These are phyloP conservation scores for Lathyrus sativus DNA, from an alignment of 306 rosid genomes.

Conservation along the genomic window DNA sequence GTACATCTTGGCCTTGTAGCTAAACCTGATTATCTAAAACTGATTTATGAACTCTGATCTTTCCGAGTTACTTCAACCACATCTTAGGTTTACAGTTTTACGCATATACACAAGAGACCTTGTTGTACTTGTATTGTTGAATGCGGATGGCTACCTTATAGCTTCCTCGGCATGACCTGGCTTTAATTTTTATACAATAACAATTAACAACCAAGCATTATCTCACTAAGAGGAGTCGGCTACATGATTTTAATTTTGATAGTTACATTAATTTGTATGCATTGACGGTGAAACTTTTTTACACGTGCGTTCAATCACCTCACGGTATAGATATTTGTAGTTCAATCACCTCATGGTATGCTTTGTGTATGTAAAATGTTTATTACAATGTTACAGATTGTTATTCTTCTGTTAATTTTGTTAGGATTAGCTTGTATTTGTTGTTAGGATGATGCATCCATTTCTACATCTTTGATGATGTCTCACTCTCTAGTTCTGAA, in stretches of 20 bases:
- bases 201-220: no score
- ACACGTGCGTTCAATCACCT: neutral
- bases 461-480: neutral
- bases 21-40: neutral
- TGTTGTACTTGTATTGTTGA: constrained; percentile 4
- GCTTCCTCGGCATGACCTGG: neutral
- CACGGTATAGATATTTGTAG: neutral
- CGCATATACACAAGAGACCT: neutral
- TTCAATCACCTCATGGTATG: neutral
- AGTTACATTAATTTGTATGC: neutral
- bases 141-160: constrained; percentile 12
- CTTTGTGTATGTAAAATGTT: neutral
- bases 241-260: neutral
- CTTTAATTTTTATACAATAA: neutral
- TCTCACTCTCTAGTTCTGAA: neutral
- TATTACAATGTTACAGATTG: neutral
- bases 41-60: constrained; percentile 2
- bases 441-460: neutral
- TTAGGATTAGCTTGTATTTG: neutral
- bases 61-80: neutral
- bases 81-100: constrained; percentile 6
- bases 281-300: neutral
- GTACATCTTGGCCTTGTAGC: neutral
- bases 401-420: neutral
- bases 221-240: no score